Evolutionary conservation across 2,329 filamentous ascomycete genomes (phyloP), one percentile per base, ranked within the genome.

Genomic region (Diaporthe nobilis): DNA sequence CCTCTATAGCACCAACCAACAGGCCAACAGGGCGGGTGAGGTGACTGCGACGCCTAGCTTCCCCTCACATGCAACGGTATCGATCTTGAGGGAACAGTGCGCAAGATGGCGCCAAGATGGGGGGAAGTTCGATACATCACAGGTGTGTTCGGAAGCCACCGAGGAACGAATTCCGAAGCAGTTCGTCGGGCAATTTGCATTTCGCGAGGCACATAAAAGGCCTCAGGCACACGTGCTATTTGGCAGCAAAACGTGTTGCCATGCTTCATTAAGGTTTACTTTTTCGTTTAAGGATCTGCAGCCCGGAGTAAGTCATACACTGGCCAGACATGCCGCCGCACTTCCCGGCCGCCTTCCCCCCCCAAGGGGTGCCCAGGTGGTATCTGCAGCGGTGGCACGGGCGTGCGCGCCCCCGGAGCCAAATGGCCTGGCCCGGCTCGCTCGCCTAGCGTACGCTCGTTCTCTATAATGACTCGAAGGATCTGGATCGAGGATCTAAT

Each of bases 251-350:
- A 39, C 20, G 22, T 51, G 20, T 22, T 39, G 22, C 20, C 3
- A 37, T 15, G 3, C 37, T 13, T 20, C 31, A 22, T 47, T 68
- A 68, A 68, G 63, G 63, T 68, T 68, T 68, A 20, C 63, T 25
- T 51, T 25, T 68, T 51, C 28, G 63, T 68, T 68, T 37, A 68
- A 68, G 63, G 63, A 68, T 68, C 63, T 68, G 63, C 63, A 68
- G 63, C 63, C 63, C 63, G 63, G 63, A 53, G 44, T 17, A 68
- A 68, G 63, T 68, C 63, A 68, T 51, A 68, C 63, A 68, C 63
- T 68, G 63, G 63, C 63, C 63, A 68, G 63, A 68, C 63, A 47
- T n/a, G 44, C 63, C 44, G 63, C 47, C 47, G 63, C 31, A 31
- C 31, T 68, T n/a, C 63, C 63, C 63, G 42, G 44, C 47, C 31